Evolutionary conservation across 495 filamentous ascomycete species (phyloP).

Genomic region (Tuber magnatum): DNA sequence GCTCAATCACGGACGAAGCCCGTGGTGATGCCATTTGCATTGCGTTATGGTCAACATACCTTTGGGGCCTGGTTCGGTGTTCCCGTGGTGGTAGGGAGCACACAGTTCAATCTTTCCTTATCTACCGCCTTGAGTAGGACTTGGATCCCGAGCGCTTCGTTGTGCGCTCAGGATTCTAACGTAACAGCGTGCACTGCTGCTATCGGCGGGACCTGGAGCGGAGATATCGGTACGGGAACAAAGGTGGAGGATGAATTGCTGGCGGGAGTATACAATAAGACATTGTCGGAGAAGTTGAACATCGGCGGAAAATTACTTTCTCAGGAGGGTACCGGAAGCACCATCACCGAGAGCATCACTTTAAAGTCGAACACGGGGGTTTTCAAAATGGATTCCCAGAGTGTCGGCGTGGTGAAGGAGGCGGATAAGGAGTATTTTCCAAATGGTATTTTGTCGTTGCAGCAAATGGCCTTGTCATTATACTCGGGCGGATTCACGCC

Average conservation of each 20-base stretch:
- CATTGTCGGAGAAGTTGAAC: background rate
- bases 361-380: slow-evolving; percentile 23
- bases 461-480: slow-evolving; percentile 31
- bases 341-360: slow-evolving; percentile 19
- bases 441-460: slow-evolving; percentile 29
- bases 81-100: slow-evolving; percentile 23
- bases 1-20: slow-evolving; percentile 16
- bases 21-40: slow-evolving; percentile 33
- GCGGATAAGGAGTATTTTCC: slow-evolving; percentile 17
- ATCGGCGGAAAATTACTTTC: slow-evolving; percentile 20
- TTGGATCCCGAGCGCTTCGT: slow-evolving; percentile 26
- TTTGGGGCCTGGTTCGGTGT: slow-evolving; percentile 25
- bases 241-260: slow-evolving; percentile 17
- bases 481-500: slow-evolving; percentile 17
- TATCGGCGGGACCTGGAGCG: slow-evolving; percentile 24
- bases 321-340: slow-evolving; percentile 21
- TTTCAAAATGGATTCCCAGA: slow-evolving; percentile 23
- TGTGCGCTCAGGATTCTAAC: slow-evolving; percentile 20
- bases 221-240: slow-evolving; percentile 3
- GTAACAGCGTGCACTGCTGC: slow-evolving; percentile 13
- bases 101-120: slow-evolving; percentile 28
- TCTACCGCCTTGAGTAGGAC: slow-evolving; percentile 22
- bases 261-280: slow-evolving; percentile 26
- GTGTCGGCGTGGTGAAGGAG: slow-evolving; percentile 20
- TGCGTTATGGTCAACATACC: slow-evolving; percentile 19